These are phyloP conservation scores for Oryza australiensis DNA, from an alignment of 176 grass and related monocot genomes.

Conservation along the genomic window DNA sequence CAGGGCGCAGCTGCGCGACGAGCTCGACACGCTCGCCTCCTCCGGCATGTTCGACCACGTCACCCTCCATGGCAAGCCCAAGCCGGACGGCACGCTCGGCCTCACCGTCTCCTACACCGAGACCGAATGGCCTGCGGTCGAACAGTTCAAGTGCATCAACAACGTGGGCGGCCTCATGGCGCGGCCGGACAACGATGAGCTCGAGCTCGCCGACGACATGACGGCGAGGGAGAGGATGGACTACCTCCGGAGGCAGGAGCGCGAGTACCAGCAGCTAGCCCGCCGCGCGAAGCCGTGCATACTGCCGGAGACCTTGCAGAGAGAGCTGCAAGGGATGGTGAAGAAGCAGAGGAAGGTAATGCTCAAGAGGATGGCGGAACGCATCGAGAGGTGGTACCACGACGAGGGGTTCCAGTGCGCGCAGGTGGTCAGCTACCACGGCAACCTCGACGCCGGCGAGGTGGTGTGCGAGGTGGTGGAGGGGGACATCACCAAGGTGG, in stretches of 20 bases:
- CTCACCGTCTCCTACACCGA: constrained; percentile 73
- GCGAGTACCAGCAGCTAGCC: constrained; percentile 74
- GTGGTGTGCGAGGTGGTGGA: constrained; percentile 94
- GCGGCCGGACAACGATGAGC: constrained; percentile 46
- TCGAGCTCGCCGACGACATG: constrained; percentile 76
- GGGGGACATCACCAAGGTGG: constrained; percentile 79
- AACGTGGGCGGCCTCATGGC: constrained; percentile 81
- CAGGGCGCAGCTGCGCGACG: constrained; percentile 73
- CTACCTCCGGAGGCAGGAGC: constrained; percentile 81
- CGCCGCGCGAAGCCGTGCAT: constrained; percentile 61
- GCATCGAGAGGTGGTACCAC: constrained; percentile 88
- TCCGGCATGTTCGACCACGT: constrained; percentile 93
- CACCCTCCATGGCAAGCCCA: constrained; percentile 78
- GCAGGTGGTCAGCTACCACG: constrained; percentile 73
- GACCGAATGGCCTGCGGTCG: constrained; percentile 71
- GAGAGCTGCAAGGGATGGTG: constrained; percentile 80
- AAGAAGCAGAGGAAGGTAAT: constrained; percentile 73
- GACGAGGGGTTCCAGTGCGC: constrained; percentile 90
- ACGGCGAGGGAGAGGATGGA: constrained; percentile 90
- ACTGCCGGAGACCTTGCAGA: constrained; percentile 51
- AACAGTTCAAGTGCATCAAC: constrained; percentile 86
- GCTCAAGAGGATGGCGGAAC: constrained; percentile 85
- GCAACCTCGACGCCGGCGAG: constrained; percentile 80
- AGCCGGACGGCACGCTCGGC: constrained; percentile 77
- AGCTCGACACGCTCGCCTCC: constrained; percentile 81